Conservation (phyloP, 345 rosid species). For the Balakata baccata region DNA sequence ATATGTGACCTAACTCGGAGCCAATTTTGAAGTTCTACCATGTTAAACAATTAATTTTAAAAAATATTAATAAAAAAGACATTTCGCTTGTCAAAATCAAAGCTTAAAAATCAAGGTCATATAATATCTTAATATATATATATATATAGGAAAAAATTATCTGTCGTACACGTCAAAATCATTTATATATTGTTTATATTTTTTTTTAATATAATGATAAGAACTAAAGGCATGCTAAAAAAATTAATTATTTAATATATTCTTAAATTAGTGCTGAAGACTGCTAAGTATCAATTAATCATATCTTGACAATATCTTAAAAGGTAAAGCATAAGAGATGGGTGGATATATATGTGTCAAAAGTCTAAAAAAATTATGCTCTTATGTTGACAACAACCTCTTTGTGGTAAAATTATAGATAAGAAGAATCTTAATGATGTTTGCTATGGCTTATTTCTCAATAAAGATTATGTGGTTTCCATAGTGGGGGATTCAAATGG, state of each 20-base stretch:
- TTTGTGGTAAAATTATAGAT: background rate
- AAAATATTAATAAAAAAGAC: too few species aligned
- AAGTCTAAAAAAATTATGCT: background rate
- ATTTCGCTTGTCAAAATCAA: background rate
- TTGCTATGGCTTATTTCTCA: background rate
- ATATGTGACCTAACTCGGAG: background rate
- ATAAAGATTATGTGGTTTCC: constrained; percentile 18
- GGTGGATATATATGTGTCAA: too few species aligned
- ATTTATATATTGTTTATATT: background rate
- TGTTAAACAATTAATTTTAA: background rate
- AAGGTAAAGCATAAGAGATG: background rate
- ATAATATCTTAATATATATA: background rate
- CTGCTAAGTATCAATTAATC: background rate
- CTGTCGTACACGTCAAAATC: background rate
- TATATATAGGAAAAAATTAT: background rate
- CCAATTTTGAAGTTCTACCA: background rate
- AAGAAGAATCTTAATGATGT: constrained; percentile 4
- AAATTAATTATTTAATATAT: background rate
- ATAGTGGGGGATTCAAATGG: constrained; percentile 19
- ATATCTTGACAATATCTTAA: constrained; percentile 1
- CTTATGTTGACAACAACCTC: background rate
- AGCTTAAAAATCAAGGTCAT: background rate
- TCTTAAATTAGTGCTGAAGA: background rate
- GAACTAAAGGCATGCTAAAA: background rate
- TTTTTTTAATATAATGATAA: too few species aligned